Conservation (phyloP, 2,329 filamentous ascomycete genomes). For the Aspergillus flavus region DNA sequence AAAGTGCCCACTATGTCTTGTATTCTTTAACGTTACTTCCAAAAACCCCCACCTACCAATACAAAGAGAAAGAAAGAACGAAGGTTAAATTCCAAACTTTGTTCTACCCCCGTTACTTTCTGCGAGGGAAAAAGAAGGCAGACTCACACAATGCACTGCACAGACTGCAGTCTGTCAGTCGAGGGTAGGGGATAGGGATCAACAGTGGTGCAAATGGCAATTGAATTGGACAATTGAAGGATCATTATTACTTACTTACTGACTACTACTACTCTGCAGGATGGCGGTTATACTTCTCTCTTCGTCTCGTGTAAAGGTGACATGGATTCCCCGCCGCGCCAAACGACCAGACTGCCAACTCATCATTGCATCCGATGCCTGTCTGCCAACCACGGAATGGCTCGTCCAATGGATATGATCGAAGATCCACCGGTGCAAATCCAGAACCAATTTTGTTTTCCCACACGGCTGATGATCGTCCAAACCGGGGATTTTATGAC, state of each 20-base stretch:
- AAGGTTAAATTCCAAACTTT: not conserved
- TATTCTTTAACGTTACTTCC: not conserved
- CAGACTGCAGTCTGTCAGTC: constrained; percentile 16
- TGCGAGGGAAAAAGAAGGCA: constrained; percentile 8
- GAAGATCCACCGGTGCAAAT: constrained; percentile 15
- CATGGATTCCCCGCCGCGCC: constrained; percentile 52
- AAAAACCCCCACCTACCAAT: not conserved
- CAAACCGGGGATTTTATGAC: not conserved
- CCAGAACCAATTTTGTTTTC: constrained; percentile 12
- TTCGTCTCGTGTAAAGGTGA: constrained; percentile 36
- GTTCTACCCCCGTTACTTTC: not conserved
- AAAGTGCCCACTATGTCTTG: not conserved
- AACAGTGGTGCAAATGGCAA: constrained; percentile 11
- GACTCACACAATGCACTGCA: constrained; percentile 18
- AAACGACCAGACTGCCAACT: constrained; percentile 61
- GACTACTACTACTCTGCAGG: not conserved
- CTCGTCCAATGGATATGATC: constrained; percentile 20
- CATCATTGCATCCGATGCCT: constrained; percentile 70
- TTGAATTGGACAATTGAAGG: constrained; percentile 5
- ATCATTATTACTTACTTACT: not conserved
- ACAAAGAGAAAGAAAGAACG: not conserved
- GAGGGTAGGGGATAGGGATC: not conserved
- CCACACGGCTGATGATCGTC: constrained; percentile 11
- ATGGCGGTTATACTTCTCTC: constrained; percentile 7
- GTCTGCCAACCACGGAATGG: constrained; percentile 31